phyloP scores from a whole-genome alignment of 2,329 filamentous ascomycete genomes.

The Graphiopsis chlorocephala region DNA sequence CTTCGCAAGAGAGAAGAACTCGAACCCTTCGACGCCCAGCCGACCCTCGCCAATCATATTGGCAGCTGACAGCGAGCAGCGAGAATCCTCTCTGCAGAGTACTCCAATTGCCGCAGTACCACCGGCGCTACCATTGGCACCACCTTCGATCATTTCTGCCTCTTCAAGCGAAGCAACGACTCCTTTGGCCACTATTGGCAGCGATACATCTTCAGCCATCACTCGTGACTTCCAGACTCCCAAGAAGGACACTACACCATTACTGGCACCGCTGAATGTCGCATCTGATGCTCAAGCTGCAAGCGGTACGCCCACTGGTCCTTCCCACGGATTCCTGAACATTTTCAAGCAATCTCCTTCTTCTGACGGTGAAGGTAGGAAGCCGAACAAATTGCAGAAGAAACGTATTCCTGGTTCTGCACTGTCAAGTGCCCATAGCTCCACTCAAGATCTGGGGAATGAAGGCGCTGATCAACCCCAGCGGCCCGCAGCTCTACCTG shows the following conservation, averaged over 20 bases:
- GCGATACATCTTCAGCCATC: conserved; percentile 30
- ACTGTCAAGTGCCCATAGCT: conserved; percentile 88
- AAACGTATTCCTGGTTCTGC: conserved; percentile 74
- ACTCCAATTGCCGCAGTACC: conserved; percentile 29
- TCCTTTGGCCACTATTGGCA: conserved; percentile 30
- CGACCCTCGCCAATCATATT: conserved; percentile 17
- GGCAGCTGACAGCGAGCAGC: conserved; percentile 22
- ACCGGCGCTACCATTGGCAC: conserved; percentile 30
- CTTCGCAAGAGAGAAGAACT: conserved; percentile 56
- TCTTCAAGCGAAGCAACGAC: conserved; percentile 40
- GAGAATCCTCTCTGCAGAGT: conserved; percentile 32
- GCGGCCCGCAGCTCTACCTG: conserved; percentile 4
- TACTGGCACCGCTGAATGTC: conserved; percentile 30
- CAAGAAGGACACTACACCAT: conserved; percentile 37
- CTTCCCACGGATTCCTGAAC: conserved; percentile 51
- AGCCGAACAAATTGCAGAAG: conserved; percentile 89
- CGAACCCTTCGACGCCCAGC: conserved; percentile 52
- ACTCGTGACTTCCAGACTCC: conserved; percentile 31
- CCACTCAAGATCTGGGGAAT: conserved; percentile 62
- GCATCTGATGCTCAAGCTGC: conserved; percentile 16
- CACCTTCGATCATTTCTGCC: conserved; percentile 40
- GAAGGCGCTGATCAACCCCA: conserved; percentile 28
- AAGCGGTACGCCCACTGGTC: conserved; percentile 26
- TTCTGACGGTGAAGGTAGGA: conserved; percentile 52
- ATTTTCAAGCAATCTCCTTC: conserved; percentile 70